Base-by-base conservation (phyloP, 305 asterid species). In the Fraxinus floribunda region DNA sequence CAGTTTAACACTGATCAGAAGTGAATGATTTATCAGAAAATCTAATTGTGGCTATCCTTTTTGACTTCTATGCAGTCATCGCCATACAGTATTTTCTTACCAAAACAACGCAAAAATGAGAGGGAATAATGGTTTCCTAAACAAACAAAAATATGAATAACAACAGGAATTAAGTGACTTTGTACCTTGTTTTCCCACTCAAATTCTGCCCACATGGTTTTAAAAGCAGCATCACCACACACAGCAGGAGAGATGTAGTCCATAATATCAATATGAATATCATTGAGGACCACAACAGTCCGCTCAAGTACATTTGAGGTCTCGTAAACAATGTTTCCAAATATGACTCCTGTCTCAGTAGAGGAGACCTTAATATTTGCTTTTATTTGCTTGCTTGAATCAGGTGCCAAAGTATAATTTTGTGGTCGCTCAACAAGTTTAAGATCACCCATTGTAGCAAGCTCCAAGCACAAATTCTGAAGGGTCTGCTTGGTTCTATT, bases 111-210 rank as follows among this genome's bases (percentile, higher is more conserved):
- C 10, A 13, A 30, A 30, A 30, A 70, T 70, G 10, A 30, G 75
- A 70, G 20, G 39, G 39, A 70, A 70, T 26, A 70, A 22, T 22
- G 24, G 24, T 22, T 22, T 70, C 22, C 5, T 70, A 70, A 70
- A 68, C 38, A 70, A 70, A 22, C 24, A 46, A 41, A 41, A 41
- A 41, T 41, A 41, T 41, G 4, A 41, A 41, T 10, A 13, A 30
- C 30, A 24, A 9, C 75, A 70, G 41, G 18, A 70, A 0, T 26
- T 26, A 30, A 70, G 75, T 30, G 75, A 70, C n/a, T n/a, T 79
- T 11, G n/a, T 86, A 89, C 92, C 92, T 89, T 89, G 87, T 89
- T 89, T 86, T 89, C 92, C 92, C 92, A 89, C 87, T 89, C 92
- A 86, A 89, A 89, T 80, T 89, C 92, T 41, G 89, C 89, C 92